Evolutionary conservation across 768 basidiomycete genomes (phyloP).

Genomic region (Pleurotus ostreatus): DNA sequence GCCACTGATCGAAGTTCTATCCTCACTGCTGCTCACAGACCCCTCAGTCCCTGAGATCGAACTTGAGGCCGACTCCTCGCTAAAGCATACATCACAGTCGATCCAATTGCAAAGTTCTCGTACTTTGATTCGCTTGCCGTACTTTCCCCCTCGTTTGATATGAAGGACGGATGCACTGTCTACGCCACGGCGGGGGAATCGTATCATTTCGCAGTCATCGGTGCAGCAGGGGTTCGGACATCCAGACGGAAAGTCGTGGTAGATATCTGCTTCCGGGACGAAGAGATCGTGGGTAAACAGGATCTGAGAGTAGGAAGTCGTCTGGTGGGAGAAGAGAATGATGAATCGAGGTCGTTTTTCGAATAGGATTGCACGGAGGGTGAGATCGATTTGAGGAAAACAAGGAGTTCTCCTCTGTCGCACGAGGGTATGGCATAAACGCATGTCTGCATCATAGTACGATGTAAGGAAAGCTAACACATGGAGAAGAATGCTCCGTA

Average conservation of each 20-base stretch:
- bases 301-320: constrained; percentile 78
- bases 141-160: constrained; percentile 52
- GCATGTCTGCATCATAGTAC: constrained; percentile 44
- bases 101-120: constrained; percentile 83
- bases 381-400: constrained; percentile 79
- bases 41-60: constrained; percentile 35
- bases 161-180: constrained; percentile 60
- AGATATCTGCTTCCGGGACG: constrained; percentile 69
- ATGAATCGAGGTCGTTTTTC: constrained; percentile 77
- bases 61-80: constrained; percentile 30
- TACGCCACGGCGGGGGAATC: constrained; percentile 64
- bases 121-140: constrained; percentile 43
- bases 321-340: constrained; percentile 76
- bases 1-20: constrained; percentile 13
- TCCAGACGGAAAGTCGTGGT: constrained; percentile 74
- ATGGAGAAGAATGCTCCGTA: constrained; percentile 29
- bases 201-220: constrained; percentile 80
- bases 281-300: constrained; percentile 70
- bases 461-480: constrained; percentile 4
- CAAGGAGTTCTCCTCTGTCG: constrained; percentile 72
- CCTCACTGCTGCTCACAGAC: constrained; percentile 37
- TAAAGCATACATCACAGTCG: constrained; percentile 63
- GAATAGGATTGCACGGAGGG: constrained; percentile 69
- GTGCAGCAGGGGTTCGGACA: constrained; percentile 78
- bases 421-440: constrained; percentile 60